Conservation (phyloP, 192 early-diverging fungal species). For the Coemansia reversa region DNA sequence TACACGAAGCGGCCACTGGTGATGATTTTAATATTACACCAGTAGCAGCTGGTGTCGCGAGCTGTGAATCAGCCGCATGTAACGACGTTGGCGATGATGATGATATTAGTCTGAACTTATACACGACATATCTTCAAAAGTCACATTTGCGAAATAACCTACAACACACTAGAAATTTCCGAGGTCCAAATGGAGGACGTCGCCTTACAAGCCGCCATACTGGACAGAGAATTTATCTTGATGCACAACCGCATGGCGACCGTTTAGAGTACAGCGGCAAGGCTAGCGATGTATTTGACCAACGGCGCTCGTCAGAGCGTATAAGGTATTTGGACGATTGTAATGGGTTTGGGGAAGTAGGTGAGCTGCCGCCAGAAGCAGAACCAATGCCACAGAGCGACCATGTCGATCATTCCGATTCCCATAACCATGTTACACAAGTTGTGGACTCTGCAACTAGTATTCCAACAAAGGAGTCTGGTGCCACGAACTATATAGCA, state of each 20-base stretch:
- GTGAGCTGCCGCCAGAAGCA: background rate
- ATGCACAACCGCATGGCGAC: background rate
- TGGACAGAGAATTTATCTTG: conserved; percentile 6
- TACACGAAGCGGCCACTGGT: background rate
- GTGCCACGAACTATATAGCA: background rate
- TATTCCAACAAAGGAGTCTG: background rate
- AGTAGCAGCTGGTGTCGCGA: background rate
- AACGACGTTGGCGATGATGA: background rate
- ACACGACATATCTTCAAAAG: conserved; percentile 51
- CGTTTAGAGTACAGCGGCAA: background rate
- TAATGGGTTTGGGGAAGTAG: background rate
- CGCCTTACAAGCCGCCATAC: conserved; percentile 18
- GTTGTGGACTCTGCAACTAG: background rate
- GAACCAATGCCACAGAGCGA: background rate
- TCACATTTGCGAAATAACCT: conserved; percentile 52
- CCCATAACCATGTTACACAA: background rate
- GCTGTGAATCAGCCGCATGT: background rate
- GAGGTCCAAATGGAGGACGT: conserved; percentile 5
- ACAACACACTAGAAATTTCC: conserved; percentile 9
- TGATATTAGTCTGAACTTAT: conserved; percentile 27
- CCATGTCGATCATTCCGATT: background rate
- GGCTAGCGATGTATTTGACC: background rate
- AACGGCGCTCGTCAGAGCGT: background rate
- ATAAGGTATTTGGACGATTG: background rate
- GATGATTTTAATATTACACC: background rate